Conservation (phyloP, 1,284 basidiomycete species). For the Malassezia obtusa region DNA sequence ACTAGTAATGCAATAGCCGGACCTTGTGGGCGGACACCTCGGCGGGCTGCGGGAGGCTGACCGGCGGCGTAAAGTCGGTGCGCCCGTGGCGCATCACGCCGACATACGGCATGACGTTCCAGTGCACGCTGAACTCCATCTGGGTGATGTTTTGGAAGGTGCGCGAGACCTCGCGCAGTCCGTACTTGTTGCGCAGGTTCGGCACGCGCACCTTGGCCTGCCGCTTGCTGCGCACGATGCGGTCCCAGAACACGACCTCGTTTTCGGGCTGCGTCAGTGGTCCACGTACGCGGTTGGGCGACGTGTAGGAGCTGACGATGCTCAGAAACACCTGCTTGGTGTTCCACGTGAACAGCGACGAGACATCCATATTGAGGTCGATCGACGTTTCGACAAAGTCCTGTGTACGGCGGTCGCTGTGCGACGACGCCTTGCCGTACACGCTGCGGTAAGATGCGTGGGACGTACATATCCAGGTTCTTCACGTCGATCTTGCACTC, state of each 20-base stretch:
- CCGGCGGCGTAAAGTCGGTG: neutral
- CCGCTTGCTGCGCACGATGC: conserved; percentile 66
- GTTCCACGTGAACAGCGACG: conserved; percentile 80
- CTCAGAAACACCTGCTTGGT: conserved; percentile 77
- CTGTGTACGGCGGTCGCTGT: conserved; percentile 31
- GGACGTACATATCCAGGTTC: conserved; percentile 58
- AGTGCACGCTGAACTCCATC: conserved; percentile 67
- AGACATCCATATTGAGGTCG: conserved; percentile 56
- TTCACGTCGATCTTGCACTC: conserved; percentile 57
- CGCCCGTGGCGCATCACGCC: conserved; percentile 51
- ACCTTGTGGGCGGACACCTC: neutral
- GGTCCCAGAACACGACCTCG: conserved; percentile 80
- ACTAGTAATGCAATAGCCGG: neutral
- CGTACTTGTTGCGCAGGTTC: conserved; percentile 68
- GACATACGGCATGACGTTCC: conserved; percentile 82
- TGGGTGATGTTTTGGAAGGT: conserved; percentile 56
- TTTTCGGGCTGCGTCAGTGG: conserved; percentile 58
- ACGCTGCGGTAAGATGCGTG: conserved; percentile 14
- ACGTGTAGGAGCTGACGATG: conserved; percentile 25
- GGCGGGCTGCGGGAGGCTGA: neutral
- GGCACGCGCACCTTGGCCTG: conserved; percentile 61
- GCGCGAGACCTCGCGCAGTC: conserved; percentile 64
- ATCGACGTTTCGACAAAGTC: conserved; percentile 30
- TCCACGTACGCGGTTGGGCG: conserved; percentile 24
- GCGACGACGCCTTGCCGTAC: conserved; percentile 23